phyloP scores from a whole-genome alignment of 2,329 filamentous ascomycete genomes.

The Trichoderma brevicompactum region DNA sequence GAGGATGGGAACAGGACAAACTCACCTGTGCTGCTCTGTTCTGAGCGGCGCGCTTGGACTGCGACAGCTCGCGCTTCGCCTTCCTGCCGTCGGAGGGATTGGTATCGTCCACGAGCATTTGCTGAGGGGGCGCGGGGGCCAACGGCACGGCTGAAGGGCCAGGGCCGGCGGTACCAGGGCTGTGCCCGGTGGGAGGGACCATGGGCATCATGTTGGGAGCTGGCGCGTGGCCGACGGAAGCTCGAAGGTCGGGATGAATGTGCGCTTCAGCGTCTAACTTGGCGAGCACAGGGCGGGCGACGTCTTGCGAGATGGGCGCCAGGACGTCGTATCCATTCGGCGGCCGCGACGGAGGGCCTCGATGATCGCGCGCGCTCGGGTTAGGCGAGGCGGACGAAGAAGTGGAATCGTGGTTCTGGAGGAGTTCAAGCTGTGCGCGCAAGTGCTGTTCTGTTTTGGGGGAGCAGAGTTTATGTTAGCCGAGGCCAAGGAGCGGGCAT shows the following conservation, averaged over 20 bases:
- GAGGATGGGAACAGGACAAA: conserved; percentile 23
- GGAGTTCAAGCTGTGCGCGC: conserved; percentile 50
- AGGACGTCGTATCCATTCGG: conserved; percentile 54
- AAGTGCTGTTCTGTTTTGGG: conserved; percentile 46
- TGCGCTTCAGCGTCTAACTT: conserved; percentile 50
- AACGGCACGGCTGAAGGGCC: conserved; percentile 38
- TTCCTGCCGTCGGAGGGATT: conserved; percentile 64
- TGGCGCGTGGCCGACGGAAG: conserved; percentile 36
- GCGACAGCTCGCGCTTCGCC: conserved; percentile 88
- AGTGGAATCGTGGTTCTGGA: conserved; percentile 47
- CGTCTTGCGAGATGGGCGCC: conserved; percentile 43
- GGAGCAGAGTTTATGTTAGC: conserved; percentile 18
- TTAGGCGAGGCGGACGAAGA: conserved; percentile 39
- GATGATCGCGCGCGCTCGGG: conserved; percentile 39
- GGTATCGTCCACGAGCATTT: conserved; percentile 35
- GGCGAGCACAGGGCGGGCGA: conserved; percentile 40
- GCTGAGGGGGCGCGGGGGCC: conserved; percentile 40
- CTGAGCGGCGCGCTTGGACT: conserved; percentile 94
- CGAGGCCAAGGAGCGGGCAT: not conserved
- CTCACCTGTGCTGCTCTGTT: conserved; percentile 95
- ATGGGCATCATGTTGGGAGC: conserved; percentile 47
- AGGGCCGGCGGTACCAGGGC: conserved; percentile 37
- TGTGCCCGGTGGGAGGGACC: conserved; percentile 41
- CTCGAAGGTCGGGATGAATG: conserved; percentile 56
- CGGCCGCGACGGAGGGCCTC: conserved; percentile 39